phyloP scores from a whole-genome alignment of 805 yeast genomes.

The Maudiozyma saulgeensis region DNA sequence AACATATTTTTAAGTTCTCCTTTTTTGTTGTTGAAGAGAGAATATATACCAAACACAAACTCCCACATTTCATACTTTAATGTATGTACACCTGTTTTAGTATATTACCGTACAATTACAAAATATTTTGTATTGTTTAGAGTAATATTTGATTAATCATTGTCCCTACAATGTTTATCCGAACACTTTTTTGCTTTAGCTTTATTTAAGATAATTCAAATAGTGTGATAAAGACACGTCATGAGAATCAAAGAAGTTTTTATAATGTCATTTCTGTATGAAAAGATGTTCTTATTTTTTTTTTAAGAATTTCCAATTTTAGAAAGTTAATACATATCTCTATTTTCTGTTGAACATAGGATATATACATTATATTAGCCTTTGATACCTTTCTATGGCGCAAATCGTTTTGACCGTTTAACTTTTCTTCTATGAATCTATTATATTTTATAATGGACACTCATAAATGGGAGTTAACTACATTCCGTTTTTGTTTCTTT shows the following conservation, averaged over 20 bases:
- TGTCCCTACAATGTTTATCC: no score
- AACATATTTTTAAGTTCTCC: no score
- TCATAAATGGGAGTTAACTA: not conserved
- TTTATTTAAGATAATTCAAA: not conserved
- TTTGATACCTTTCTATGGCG: constrained; percentile 12
- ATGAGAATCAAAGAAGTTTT: constrained; percentile 10
- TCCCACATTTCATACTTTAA: no score
- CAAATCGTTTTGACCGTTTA: not conserved
- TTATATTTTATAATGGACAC: constrained; percentile 1
- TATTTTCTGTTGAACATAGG: constrained; percentile 9
- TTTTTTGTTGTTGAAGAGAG: no score
- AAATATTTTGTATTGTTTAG: no score
- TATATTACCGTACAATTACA: no score
- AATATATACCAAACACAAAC: no score
- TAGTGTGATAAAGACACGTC: constrained; percentile 3
- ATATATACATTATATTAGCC: constrained; percentile 6
- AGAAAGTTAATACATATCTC: not conserved
- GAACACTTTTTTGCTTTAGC: not conserved
- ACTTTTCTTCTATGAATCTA: not conserved
- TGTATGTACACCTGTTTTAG: no score
- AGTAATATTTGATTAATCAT: no score
- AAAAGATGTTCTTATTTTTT: not conserved
- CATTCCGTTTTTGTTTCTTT: not conserved
- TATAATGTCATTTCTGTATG: not conserved
- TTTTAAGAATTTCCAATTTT: not conserved